A percentile compares a stretch with the other conserved stretches of the same genome.
These are phyloP conservation scores for Fusarium cyanostomum DNA, from an alignment of 2,329 filamentous ascomycete species.

Conservation along the genomic window DNA sequence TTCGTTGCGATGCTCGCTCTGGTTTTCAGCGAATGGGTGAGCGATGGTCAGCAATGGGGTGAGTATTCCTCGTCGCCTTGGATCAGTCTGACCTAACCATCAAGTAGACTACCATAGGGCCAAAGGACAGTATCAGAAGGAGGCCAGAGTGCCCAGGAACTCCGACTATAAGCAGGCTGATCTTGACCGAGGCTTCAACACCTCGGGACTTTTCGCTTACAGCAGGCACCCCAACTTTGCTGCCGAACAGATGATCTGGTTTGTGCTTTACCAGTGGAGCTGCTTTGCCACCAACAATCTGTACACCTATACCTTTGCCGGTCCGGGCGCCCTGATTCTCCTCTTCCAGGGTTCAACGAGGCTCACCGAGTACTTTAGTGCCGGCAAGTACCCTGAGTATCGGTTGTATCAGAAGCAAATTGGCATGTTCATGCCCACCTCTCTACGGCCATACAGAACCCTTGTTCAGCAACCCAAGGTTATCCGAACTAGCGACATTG, in stretches of 20 bases:
- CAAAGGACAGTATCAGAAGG: constrained; percentile 78
- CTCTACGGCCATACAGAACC: constrained; percentile 55
- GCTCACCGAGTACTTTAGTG: constrained; percentile 84
- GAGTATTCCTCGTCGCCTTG: constrained; percentile 40
- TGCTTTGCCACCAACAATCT: constrained; percentile 76
- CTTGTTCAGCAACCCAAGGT: constrained; percentile 54
- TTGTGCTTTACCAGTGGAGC: constrained; percentile 87
- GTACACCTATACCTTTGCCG: constrained; percentile 82
- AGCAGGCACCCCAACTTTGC: constrained; percentile 95
- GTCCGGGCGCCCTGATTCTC: constrained; percentile 74
- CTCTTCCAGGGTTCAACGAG: constrained; percentile 91
- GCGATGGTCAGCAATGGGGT: constrained; percentile 95
- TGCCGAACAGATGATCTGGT: constrained; percentile 91
- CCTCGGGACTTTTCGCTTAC: constrained; percentile 84
- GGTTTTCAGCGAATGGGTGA: constrained; percentile 76
- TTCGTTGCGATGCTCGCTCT: constrained; percentile 59
- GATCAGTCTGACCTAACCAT: constrained; percentile 4
- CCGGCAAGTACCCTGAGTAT: constrained; percentile 89
- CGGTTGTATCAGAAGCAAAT: constrained; percentile 83
- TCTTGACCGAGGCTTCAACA: constrained; percentile 89
- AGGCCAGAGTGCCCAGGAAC: constrained; percentile 43
- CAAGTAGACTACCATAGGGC: constrained; percentile 77
- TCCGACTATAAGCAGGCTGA: constrained; percentile 71
- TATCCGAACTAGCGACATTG: constrained; percentile 61
- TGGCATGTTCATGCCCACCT: constrained; percentile 80